phyloP scores from a whole-genome alignment of 371 early-diverging fungal species.

The Rhizopus stolonifer region DNA sequence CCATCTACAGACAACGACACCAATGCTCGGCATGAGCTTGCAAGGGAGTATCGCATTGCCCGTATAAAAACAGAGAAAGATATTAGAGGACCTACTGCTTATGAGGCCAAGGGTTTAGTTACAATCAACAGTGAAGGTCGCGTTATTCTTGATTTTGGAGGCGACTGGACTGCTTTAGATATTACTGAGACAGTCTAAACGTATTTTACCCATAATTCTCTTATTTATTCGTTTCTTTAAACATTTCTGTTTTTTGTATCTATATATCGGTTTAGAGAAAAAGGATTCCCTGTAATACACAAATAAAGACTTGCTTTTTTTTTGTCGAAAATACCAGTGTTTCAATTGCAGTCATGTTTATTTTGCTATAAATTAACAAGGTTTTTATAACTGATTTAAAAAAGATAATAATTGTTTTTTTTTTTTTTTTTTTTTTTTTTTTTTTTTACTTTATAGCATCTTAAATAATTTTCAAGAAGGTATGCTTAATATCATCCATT shows the following conservation, averaged over 20 bases:
- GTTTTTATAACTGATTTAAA: too few relatives aligned
- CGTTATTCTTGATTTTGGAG: slow-evolving; percentile 24
- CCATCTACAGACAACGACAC: slow-evolving; percentile 12
- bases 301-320: too few relatives aligned
- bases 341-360: too few relatives aligned
- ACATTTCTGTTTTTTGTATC: not conserved
- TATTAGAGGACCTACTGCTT: slow-evolving; percentile 27
- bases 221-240: too few relatives aligned
- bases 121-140: slow-evolving; percentile 16
- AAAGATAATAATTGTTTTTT: too few relatives aligned
- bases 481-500: slow-evolving; percentile 40
- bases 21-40: slow-evolving; percentile 17
- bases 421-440: too few relatives aligned
- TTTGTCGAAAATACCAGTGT: too few relatives aligned
- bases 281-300: too few relatives aligned
- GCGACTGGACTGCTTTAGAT: slow-evolving; percentile 27
- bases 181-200: slow-evolving; percentile 29
- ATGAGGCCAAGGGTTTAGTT: slow-evolving; percentile 25
- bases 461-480: slow-evolving; percentile 36
- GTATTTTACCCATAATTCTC: too few relatives aligned
- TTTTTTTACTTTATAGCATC: slow-evolving; percentile 27
- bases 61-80: slow-evolving; percentile 22
- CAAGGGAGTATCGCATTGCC: slow-evolving; percentile 28
- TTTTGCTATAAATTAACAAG: too few relatives aligned
- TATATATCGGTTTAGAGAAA: too few relatives aligned